Evolutionary conservation across 306 rosid species (phyloP).

Genomic region (Vigna hirtella): DNA sequence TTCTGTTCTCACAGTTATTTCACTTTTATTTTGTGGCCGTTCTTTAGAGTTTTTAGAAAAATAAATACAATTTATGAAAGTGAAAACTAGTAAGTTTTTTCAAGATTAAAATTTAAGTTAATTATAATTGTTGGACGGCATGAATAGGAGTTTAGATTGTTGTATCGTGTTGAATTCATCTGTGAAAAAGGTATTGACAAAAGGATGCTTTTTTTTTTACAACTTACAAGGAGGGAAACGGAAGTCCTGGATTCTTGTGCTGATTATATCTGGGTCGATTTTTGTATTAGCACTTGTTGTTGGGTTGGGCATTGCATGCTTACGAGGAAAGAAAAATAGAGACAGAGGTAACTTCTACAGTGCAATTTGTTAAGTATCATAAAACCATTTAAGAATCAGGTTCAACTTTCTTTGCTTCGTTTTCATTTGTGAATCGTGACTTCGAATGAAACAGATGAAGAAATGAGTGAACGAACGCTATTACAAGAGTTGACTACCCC

Average conservation of each 20-base stretch:
- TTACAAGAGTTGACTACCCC: slow-evolving; percentile 47
- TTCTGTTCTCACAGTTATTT: not conserved
- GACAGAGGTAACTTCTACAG: slow-evolving; percentile 39
- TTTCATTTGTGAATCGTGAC: not conserved
- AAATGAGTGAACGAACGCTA: slow-evolving; percentile 34
- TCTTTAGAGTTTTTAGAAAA: not conserved
- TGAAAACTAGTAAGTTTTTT: not conserved
- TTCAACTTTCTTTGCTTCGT: not conserved
- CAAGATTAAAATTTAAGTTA: not conserved
- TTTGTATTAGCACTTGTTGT: slow-evolving; percentile 38
- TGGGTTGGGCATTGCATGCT: slow-evolving; percentile 31
- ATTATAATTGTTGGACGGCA: not conserved
- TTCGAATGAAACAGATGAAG: slow-evolving; percentile 45
- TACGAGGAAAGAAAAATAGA: slow-evolving; percentile 8
- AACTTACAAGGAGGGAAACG: slow-evolving; percentile 39
- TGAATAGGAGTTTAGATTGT: not conserved
- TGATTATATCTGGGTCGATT: slow-evolving; percentile 42
- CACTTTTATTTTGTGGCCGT: not conserved
- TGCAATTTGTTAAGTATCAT: not conserved
- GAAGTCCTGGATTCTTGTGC: slow-evolving; percentile 59
- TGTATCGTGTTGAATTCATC: not conserved
- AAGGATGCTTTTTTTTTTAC: not conserved
- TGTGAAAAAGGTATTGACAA: not conserved
- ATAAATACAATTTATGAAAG: not conserved
- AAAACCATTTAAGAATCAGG: not conserved